Evolutionary conservation across 306 rosid genomes (phyloP), one percentile per base, ranked within the genome.

Genomic region (Acacia crassicarpa): DNA sequence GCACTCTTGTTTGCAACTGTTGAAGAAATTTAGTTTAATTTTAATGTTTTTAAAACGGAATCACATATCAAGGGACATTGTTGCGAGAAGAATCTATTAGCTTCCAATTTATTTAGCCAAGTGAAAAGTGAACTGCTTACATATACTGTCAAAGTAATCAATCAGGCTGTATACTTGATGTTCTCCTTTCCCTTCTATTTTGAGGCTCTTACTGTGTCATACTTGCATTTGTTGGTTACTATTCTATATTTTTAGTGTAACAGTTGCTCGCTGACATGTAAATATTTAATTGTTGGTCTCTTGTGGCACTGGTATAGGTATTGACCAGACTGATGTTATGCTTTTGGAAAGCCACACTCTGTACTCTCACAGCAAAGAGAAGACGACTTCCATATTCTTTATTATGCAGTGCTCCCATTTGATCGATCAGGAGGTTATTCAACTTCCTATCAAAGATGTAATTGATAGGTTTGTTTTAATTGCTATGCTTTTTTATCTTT

Each of bases 281-380:
- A 70, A 87, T 74, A 78, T 48, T 5, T 78, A 56, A 84, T 33
- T 67, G 72, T 85, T 72, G 81, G 81, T 84, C 78, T 77, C 76
- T 83, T 66, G 10, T 69, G 54, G 74, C 46, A 62, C 40, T 85
- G 83, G 61, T 72, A 63, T 84, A 94, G 97, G 91, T 83, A 89
- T 94, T 78, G 56, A 78, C 78, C 80, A 83, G 81, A 51, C 74
- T 54, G 89, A 87, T 83, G 84, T 94, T 44, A 45, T 23, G 62
- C 84, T 84, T 82, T 84, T 89, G 90, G 98, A 86, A 78, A 88
- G 90, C 75, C 80, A 84, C 78, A 86, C 86, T 68, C 86, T 90
- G 76, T 92, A 90, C 85, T 92, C 97, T 79, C 81, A 81, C 46
- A 83, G 86, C 88, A 91, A 88, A 87, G 93, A 85, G 76, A 94